Evolutionary conservation across 371 early-diverging fungal species (phyloP), one percentile per base, ranked within the genome.

Genomic region (Zancudomyces culisetae): DNA sequence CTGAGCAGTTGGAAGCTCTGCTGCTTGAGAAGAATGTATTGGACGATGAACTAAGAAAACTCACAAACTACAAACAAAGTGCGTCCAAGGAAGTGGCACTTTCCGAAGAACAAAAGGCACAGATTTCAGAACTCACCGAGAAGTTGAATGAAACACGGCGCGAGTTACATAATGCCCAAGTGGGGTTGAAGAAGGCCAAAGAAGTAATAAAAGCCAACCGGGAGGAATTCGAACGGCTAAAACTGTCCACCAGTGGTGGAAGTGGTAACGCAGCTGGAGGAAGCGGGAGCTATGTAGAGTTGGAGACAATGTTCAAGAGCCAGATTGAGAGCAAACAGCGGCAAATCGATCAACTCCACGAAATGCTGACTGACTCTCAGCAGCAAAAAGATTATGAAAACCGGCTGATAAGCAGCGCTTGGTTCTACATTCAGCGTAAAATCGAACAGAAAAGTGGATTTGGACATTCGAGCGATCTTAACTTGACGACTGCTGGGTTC

Each of bases 161-260:
- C 27, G 79, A 79, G 35, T 49, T 69, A 3, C 61, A 68, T 45
- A 41, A 62, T 27, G 52, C 60, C 29, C 71, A 70, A 42, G 27
- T 66, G 56, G 74, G 70, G 57, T 58, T 83, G 29, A 80, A 80
- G 57, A 80, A 79, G 54, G 81, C 85, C 13, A 81, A 81, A 62
- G 84, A 63, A 28, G 64, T 64, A 46, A 61, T 60, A 35, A 35
- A 15, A 15, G 15, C 35, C 39, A 49, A 56, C 1, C 43, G 51
- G 64, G 49, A 58, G 19, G 62, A 61, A 42, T 45, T 42, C 26
- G 56, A 46, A 46, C 53, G 55, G 82, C 62, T 78, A 79, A 65
- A 45, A 56, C 20, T n/a, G 48, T 61, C 52, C 56, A 58, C 30
- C 51, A 59, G 52, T 52, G 58, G 12, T 49, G 56, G 22, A 61